A percentile compares a stretch with the other conserved stretches of the same genome.
Conservation (phyloP, 768 basidiomycete genomes). For the Boletus insuetus region DNA sequence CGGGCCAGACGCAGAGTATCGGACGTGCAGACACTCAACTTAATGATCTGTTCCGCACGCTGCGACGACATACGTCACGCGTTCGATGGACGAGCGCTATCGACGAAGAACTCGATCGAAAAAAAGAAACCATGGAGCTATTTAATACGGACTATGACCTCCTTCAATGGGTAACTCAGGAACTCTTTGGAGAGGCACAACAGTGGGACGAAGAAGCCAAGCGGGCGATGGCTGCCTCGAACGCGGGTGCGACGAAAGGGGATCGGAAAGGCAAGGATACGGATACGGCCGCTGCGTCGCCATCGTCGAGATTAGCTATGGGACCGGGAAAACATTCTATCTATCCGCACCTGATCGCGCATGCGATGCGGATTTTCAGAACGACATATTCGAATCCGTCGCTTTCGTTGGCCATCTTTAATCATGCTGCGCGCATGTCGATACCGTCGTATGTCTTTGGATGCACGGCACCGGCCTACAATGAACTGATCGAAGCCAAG, state of each 20-base stretch:
- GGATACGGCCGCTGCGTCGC: neutral
- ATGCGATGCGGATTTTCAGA: constrained; percentile 75
- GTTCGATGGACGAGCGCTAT: constrained; percentile 50
- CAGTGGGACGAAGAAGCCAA: constrained; percentile 48
- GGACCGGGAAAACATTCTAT: constrained; percentile 56
- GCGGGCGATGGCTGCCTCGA: constrained; percentile 32
- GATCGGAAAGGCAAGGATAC: neutral
- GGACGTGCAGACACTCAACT: constrained; percentile 23
- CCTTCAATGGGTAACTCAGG: constrained; percentile 66
- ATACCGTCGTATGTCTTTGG: constrained; percentile 84
- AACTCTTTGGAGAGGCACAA: constrained; percentile 64
- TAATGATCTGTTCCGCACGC: constrained; percentile 52
- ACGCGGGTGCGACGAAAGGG: neutral
- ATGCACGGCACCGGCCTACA: constrained; percentile 85
- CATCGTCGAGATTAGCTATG: constrained; percentile 1
- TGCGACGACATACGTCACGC: constrained; percentile 51
- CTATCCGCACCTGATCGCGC: constrained; percentile 74
- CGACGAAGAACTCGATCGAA: constrained; percentile 59
- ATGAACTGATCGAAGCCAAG: constrained; percentile 81
- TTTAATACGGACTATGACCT: constrained; percentile 69
- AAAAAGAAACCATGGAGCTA: constrained; percentile 70
- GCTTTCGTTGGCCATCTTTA: constrained; percentile 78
- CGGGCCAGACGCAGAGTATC: constrained; percentile 15
- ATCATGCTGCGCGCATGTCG: constrained; percentile 71
- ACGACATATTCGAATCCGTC: constrained; percentile 78